phyloP scores from a whole-genome alignment of 202 grass and related monocot genomes.

The Setaria viridis region DNA sequence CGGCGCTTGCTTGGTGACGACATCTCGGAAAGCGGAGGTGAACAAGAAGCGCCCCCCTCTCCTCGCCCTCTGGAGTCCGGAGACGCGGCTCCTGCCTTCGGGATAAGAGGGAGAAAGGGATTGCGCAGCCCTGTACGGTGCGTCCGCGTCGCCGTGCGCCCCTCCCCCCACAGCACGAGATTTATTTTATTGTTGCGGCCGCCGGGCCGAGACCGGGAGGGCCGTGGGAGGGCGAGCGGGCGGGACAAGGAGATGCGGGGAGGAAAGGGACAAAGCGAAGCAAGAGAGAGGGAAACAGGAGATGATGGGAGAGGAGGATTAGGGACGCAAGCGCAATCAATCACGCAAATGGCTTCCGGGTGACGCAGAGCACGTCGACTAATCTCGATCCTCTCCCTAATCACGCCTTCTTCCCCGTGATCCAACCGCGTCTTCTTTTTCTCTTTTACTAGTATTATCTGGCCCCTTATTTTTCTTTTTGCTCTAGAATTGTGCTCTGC shows the following conservation, averaged over 20 bases:
- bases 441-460: too few species aligned
- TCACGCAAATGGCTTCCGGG: slow-evolving; percentile 2
- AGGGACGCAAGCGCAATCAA: slow-evolving; percentile 7
- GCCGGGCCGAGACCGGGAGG: not conserved
- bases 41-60: not conserved
- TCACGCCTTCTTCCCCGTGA: not conserved
- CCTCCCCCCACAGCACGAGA: slow-evolving; percentile 36
- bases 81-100: slow-evolving; percentile 35
- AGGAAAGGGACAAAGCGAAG: slow-evolving; percentile 25
- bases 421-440: not conserved
- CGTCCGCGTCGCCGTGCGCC: slow-evolving; percentile 43
- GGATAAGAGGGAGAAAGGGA: slow-evolving; percentile 46
- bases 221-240: not conserved
- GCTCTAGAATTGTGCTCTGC: not conserved
- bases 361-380: slow-evolving; percentile 7
- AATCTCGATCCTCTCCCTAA: slow-evolving; percentile 12
- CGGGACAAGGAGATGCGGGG: not conserved
- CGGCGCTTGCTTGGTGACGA: slow-evolving; percentile 94
- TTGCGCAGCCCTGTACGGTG: slow-evolving; percentile 45
- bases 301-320: not conserved
- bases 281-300: not conserved
- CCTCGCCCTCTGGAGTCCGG: not conserved
- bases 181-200: slow-evolving; percentile 54
- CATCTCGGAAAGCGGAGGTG: slow-evolving; percentile 42
- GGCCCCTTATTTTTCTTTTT: not conserved